Conservation (phyloP, 345 rosid species). For the Salix udensis region DNA sequence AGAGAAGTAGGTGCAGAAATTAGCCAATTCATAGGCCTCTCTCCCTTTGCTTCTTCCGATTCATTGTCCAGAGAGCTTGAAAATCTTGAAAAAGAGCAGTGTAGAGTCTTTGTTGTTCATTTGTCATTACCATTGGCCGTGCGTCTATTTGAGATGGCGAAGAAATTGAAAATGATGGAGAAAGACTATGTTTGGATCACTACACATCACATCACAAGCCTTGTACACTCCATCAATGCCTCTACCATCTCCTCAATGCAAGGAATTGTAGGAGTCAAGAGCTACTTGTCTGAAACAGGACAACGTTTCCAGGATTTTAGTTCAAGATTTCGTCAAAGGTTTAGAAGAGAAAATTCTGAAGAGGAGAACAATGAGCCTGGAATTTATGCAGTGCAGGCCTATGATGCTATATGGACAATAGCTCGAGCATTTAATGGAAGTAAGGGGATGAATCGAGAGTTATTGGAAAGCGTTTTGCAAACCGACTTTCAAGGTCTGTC, state of each 20-base stretch:
- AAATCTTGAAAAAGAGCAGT: not conserved
- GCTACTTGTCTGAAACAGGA: not conserved
- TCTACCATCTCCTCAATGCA: constrained; percentile 20
- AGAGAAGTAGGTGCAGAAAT: constrained; percentile 13
- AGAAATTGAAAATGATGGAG: constrained; percentile 28
- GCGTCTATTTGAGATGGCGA: constrained; percentile 20
- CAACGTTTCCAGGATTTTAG: constrained; percentile 3
- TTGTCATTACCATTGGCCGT: constrained; percentile 8
- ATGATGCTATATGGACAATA: constrained; percentile 18
- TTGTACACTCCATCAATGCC: constrained; percentile 10
- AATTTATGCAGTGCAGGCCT: constrained; percentile 18
- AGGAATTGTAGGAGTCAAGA: constrained; percentile 30
- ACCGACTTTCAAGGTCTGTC: constrained; percentile 17
- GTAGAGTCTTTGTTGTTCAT: constrained; percentile 37
- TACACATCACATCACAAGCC: constrained; percentile 22
- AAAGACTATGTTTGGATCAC: constrained; percentile 35
- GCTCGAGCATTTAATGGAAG: constrained; percentile 13
- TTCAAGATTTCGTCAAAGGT: constrained; percentile 11
- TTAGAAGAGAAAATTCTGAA: constrained; percentile 11
- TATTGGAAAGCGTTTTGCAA: not conserved
- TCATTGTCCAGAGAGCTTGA: constrained; percentile 3
- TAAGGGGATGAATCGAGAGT: not conserved
- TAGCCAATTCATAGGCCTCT: constrained; percentile 4
- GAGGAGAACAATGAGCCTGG: constrained; percentile 23
- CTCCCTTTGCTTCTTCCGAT: constrained; percentile 1